phyloP scores from a whole-genome alignment of 139 green algal species.

The Dunaliella primolecta region DNA sequence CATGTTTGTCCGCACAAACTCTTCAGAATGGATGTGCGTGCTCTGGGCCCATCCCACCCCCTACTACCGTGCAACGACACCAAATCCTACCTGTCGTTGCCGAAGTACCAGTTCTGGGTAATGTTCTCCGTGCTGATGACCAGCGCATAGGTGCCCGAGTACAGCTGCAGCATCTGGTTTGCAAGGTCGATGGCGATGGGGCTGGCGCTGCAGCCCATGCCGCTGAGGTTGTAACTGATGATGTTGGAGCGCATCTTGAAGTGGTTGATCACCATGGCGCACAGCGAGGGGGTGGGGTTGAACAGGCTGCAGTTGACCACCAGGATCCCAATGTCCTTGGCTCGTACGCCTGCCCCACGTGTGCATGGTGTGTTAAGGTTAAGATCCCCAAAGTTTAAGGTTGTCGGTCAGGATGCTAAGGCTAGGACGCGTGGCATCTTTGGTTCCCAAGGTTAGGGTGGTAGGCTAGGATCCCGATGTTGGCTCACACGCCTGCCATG shows the following conservation, averaged over 20 bases:
- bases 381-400: too few relatives aligned
- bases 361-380: too few relatives aligned
- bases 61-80: too few relatives aligned
- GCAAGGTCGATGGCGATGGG: slow-evolving; percentile 80
- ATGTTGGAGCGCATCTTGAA: slow-evolving; percentile 92
- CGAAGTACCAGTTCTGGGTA: slow-evolving; percentile 95
- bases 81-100: slow-evolving; percentile 73
- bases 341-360: slow-evolving; percentile 30
- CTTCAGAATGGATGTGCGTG: too few relatives aligned
- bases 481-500: too few relatives aligned
- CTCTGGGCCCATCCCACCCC: not conserved
- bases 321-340: slow-evolving; percentile 84
- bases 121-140: slow-evolving; percentile 98
- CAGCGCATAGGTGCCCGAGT: slow-evolving; percentile 69
- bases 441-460: too few relatives aligned
- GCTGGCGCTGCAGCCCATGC: slow-evolving; percentile 77
- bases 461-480: too few relatives aligned
- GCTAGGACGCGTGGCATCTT: too few relatives aligned
- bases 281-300: slow-evolving; percentile 92
- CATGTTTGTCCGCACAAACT: too few relatives aligned
- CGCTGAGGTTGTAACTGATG: slow-evolving; percentile 91
- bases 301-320: slow-evolving; percentile 97
- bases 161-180: slow-evolving; percentile 84
- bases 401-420: too few relatives aligned
- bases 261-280: slow-evolving; percentile 94